Base-by-base conservation (phyloP, 352 stramenopile species). In the Globisporangium polare region DNA sequence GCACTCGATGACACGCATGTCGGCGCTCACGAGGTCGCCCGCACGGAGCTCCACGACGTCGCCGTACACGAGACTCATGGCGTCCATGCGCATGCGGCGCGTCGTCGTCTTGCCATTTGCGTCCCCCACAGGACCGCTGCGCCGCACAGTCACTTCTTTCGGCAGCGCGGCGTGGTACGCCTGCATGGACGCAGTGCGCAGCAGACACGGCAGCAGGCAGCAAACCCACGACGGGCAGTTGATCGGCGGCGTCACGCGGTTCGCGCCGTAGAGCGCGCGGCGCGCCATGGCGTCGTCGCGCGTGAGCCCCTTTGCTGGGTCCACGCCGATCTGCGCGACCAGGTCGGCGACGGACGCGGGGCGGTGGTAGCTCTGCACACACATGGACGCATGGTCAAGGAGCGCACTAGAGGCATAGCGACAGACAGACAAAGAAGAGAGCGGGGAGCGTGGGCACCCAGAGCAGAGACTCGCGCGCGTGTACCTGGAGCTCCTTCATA, bases 141-240 rank as follows among this genome's bases (percentile, higher is more conserved):
- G 79, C 41, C 90, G 67, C 17, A 98, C 90, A n/a, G 92, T 89
- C 18, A 90, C 83, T 69, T 98, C 92, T 18, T 95, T 85, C 5
- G 95, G 91, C 31, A 97, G 75, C 53, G 86, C 81, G 20, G 69
- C 56, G 41, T 88, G 75, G 68, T 96, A 98, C 43, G 82, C 72
- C 71, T 96, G 92, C 90, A 98, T 98, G 49, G 83, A 92, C 17
- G 83, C 66, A 20, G 94, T 91, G 53, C 89, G 85, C 62, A 96
- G 84, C 35, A 98, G 90, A 73, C 94, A 98, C 8, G 95, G 94
- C 53, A 98, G 70, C 56, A 98, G 60, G 62, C 89, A 97, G 67
- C 95, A 98, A 18, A 98, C 68, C 94, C 92, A 98, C 41, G 90
- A 92, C 6, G 95, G 95, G 63, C 94, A 98, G 65, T 97, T 86